Percentiles rank a stretch among this genome's conserved stretches.
phyloP scores from a whole-genome alignment of 139 green algal species.

The Chlamydomonas sphaeroides region DNA sequence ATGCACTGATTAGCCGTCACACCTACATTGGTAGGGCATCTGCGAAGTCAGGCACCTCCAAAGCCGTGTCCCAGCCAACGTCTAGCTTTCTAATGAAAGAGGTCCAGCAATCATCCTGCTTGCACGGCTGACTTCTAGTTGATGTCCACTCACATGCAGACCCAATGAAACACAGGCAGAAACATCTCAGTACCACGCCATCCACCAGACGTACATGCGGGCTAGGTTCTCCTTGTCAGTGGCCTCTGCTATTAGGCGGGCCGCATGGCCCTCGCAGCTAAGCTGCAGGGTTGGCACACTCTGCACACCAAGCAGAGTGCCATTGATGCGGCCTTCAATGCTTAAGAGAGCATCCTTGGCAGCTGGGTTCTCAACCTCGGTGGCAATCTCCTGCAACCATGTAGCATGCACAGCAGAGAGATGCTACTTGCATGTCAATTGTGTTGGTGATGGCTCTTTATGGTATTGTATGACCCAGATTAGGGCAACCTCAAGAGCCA shows the following conservation, averaged over 20 bases:
- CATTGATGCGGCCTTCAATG: slow-evolving; percentile 80
- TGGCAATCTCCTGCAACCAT: neutral
- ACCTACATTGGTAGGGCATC: too few relatives aligned
- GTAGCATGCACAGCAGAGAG: too few relatives aligned
- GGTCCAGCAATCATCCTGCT: too few relatives aligned
- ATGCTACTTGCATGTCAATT: too few relatives aligned
- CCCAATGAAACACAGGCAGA: too few relatives aligned
- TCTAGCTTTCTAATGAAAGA: too few relatives aligned
- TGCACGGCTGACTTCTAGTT: too few relatives aligned
- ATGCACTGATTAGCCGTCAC: too few relatives aligned
- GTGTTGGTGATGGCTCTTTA: neutral
- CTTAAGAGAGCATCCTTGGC: slow-evolving; percentile 83
- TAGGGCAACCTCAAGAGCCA: too few relatives aligned
- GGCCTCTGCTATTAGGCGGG: slow-evolving; percentile 91
- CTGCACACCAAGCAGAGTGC: slow-evolving; percentile 90
- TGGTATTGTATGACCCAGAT: neutral
- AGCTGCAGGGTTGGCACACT: slow-evolving; percentile 85
- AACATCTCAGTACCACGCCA: slow-evolving; percentile 79
- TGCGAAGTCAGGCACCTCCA: too few relatives aligned
- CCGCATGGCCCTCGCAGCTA: slow-evolving; percentile 84
- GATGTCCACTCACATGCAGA: too few relatives aligned
- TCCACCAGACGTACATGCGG: slow-evolving; percentile 97
- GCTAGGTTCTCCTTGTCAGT: slow-evolving; percentile 86
- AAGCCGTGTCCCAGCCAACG: too few relatives aligned
- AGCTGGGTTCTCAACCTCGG: slow-evolving; percentile 29